Percentiles rank a stretch among this genome's conserved stretches.
Evolutionary conservation across 306 rosid genomes (phyloP).

Genomic region (Vigna trinervia): DNA sequence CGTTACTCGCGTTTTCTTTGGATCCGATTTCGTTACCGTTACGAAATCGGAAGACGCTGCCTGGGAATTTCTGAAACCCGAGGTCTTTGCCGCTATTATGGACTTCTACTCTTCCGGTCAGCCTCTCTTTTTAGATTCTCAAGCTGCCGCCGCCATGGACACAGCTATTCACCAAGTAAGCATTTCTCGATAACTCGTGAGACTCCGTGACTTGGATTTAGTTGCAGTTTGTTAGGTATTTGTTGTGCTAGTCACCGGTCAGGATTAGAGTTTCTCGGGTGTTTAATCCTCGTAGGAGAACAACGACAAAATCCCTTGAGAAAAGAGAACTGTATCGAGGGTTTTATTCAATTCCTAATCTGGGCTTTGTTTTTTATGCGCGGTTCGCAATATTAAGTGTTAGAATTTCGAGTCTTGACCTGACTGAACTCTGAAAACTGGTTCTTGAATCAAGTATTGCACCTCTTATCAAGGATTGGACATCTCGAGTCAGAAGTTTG

Average conservation of each 20-base stretch:
- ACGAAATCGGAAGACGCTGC: conserved; percentile 82
- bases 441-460: not conserved
- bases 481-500: no score
- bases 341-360: not conserved
- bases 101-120: conserved; percentile 93
- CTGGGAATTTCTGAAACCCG: conserved; percentile 92
- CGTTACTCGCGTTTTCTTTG: conserved; percentile 61
- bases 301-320: not conserved
- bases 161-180: conserved; percentile 83
- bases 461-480: no score
- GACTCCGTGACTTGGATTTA: not conserved
- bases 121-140: conserved; percentile 82
- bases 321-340: not conserved
- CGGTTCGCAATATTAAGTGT: not conserved
- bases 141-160: conserved; percentile 83
- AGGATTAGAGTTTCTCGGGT: not conserved
- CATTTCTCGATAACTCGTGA: not conserved
- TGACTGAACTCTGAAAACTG: not conserved
- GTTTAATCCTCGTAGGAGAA: not conserved
- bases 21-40: conserved; percentile 94
- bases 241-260: not conserved
- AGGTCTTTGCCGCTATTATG: conserved; percentile 91
- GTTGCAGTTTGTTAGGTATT: not conserved
- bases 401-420: not conserved
- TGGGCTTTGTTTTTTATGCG: not conserved